Evolutionary conservation across 768 basidiomycete species (phyloP).

Genomic region (Leucocoprinus birnbaumii): DNA sequence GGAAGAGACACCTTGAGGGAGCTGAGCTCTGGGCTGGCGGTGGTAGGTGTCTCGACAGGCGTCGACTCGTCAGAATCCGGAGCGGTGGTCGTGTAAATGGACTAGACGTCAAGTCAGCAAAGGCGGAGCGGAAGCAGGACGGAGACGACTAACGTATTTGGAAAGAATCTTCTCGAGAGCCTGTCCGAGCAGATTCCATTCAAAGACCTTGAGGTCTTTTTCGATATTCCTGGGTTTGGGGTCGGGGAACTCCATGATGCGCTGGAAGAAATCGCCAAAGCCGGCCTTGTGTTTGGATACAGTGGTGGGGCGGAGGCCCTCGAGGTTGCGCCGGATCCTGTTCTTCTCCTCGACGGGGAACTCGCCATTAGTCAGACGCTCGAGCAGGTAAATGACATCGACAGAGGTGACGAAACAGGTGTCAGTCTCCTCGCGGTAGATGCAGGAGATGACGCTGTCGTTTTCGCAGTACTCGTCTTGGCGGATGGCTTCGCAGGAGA

Average conservation of each 20-base stretch:
- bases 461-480: conserved; percentile 72
- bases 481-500: conserved; percentile 73
- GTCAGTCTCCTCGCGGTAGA: conserved; percentile 76
- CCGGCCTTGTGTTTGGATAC: conserved; percentile 83
- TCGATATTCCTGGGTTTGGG: conserved; percentile 97
- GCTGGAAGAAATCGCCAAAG: conserved; percentile 86
- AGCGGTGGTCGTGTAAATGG: conserved; percentile 41
- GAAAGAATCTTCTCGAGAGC: conserved; percentile 78
- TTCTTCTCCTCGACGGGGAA: conserved; percentile 98
- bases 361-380: conserved; percentile 68
- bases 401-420: conserved; percentile 91
- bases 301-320: conserved; percentile 88
- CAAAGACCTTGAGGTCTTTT: conserved; percentile 91
- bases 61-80: conserved; percentile 28
- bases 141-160: conserved; percentile 67
- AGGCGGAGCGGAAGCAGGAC: conserved; percentile 1
- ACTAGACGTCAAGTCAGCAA: conserved; percentile 26
- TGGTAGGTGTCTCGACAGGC: conserved; percentile 24
- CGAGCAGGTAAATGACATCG: conserved; percentile 91
- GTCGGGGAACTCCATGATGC: conserved; percentile 93
- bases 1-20: conserved; percentile 23
- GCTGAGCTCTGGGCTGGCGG: conserved; percentile 25
- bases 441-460: conserved; percentile 91
- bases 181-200: conserved; percentile 67
- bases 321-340: conserved; percentile 89